phyloP scores from a whole-genome alignment of 2,329 filamentous ascomycete genomes.

The Aspergillus tanneri region DNA sequence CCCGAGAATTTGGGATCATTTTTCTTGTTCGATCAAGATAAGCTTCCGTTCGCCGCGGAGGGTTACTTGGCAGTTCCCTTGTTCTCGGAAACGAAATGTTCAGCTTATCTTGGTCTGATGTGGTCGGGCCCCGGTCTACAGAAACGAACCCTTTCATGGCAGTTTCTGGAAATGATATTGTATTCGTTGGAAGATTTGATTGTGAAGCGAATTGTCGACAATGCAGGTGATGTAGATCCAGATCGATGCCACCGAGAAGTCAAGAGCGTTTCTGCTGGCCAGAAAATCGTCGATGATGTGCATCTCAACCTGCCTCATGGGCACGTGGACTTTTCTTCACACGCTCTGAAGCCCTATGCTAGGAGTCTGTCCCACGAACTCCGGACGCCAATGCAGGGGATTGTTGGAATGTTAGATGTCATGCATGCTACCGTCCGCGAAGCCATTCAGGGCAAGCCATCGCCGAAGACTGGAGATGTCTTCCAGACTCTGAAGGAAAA shows the following conservation, averaged over 20 bases:
- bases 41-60: conserved; percentile 61
- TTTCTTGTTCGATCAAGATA: conserved; percentile 59
- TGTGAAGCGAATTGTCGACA: conserved; percentile 56
- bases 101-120: conserved; percentile 70
- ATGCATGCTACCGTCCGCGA: conserved; percentile 73
- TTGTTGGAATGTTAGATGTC: conserved; percentile 73
- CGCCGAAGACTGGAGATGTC: conserved; percentile 53
- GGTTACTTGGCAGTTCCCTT: conserved; percentile 67
- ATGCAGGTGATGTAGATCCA: conserved; percentile 47
- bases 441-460: conserved; percentile 56
- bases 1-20: conserved; percentile 61
- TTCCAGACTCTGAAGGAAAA: conserved; percentile 65
- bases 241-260: conserved; percentile 27
- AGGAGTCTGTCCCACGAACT: conserved; percentile 70
- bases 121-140: conserved; percentile 64
- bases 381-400: conserved; percentile 72
- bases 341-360: conserved; percentile 70
- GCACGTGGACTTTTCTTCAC: conserved; percentile 55
- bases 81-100: conserved; percentile 63
- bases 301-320: conserved; percentile 55
- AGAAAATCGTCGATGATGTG: conserved; percentile 20
- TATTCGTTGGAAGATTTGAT: conserved; percentile 69
- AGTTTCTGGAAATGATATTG: conserved; percentile 65
- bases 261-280: conserved; percentile 24
- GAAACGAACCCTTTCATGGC: conserved; percentile 60